Base-by-base conservation (phyloP, 768 basidiomycete genomes). In the Termitomyces sp. region DNA sequence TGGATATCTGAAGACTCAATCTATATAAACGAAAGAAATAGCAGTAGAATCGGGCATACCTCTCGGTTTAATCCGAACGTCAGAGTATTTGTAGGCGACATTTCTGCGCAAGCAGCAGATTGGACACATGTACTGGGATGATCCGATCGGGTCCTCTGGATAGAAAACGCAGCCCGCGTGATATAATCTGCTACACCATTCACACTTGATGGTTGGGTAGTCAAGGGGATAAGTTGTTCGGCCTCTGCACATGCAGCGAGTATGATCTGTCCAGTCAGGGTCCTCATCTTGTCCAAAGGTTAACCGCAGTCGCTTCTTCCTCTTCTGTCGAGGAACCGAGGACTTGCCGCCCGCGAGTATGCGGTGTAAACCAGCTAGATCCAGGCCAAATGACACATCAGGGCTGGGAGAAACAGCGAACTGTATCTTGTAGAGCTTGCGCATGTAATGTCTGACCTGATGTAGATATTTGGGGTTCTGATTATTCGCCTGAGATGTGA, bases 401-500 rank as follows among this genome's bases (percentile, higher is more conserved):
- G 86, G 88, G 62, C 84, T 89, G 2, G 91, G 89, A 0, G 89
- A 89, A 10, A 94, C 88, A n/a, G 88, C 87, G 69, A 94, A 93
- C 73, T 93, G 92, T 56, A 94, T 90, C 76, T 87, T 89, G 79
- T 87, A 94, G 15, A 94, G 76, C 75, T 94, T 94, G 65, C 92
- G 87, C 91, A 94, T 92, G 71, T 88, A 94, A 71, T 94, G 92
- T 37, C 92, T 85, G 12, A 93, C 91, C 71, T 92, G 92, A 15
- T 87, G 83, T 45, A 94, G 86, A 67, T 87, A 89, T 59, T 91
- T 89, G 4, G 80, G 76, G n/a, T 86, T 84, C 69, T 91, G 91
- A 62, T 92, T 89, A 40, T 80, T 80, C 37, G 83, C 79, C 66
- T 86, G 83, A 1, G 86, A 84, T 14, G 88, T 88, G 66, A 83